A percentile compares a stretch with the other conserved stretches of the same genome.
Evolutionary conservation across 768 basidiomycete species (phyloP).

Genomic region (Boletus barrowsii): DNA sequence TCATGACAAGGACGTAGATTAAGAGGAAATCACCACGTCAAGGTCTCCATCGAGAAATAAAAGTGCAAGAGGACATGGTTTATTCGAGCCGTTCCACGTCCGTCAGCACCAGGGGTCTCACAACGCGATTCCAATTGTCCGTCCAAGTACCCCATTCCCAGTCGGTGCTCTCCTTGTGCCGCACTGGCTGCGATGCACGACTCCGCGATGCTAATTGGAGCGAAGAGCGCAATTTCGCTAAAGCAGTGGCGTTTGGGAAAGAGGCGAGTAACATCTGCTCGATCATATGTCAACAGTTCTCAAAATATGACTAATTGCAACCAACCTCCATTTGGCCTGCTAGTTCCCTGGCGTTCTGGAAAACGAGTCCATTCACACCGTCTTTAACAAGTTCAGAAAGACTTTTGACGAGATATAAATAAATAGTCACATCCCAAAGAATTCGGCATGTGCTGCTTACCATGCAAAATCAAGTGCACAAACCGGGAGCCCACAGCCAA

Average conservation of each 20-base stretch:
- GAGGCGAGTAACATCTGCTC: constrained; percentile 52
- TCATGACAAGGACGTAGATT: neutral
- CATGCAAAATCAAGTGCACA: constrained; percentile 85
- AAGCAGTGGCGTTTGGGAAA: constrained; percentile 56
- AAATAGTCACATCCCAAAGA: neutral
- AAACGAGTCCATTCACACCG: constrained; percentile 80
- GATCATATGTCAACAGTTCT: neutral
- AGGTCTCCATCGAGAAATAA: neutral
- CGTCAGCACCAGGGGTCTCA: constrained; percentile 54
- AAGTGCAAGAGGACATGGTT: neutral
- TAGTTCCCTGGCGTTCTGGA: constrained; percentile 63
- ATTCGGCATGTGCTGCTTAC: constrained; percentile 41
- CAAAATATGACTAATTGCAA: neutral
- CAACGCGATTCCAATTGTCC: constrained; percentile 74
- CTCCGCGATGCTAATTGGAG: constrained; percentile 36
- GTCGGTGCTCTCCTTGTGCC: constrained; percentile 23
- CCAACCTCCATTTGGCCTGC: constrained; percentile 62
- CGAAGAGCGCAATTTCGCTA: constrained; percentile 51
- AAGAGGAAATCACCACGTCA: neutral
- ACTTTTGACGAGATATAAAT: constrained; percentile 38
- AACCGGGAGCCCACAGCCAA: constrained; percentile 93
- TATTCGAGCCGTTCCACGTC: constrained; percentile 28
- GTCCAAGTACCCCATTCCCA: constrained; percentile 78
- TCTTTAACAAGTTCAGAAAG: constrained; percentile 84
- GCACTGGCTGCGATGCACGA: constrained; percentile 19